Evolutionary conservation across 2,329 filamentous ascomycete species (phyloP).

Genomic region (Phyllachora maydis): DNA sequence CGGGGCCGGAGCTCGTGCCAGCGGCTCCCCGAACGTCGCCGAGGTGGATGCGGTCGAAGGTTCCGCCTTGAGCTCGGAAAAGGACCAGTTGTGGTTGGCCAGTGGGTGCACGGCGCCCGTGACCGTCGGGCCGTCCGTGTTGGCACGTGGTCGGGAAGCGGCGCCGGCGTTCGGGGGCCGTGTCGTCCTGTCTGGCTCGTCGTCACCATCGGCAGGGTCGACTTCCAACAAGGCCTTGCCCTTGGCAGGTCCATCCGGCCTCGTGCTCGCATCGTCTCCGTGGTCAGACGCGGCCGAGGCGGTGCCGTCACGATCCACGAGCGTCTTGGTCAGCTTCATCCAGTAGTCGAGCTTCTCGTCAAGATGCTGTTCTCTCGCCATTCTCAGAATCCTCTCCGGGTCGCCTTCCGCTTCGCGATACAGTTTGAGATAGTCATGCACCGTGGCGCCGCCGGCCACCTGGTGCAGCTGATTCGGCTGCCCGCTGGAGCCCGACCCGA

Average conservation of each 20-base stretch:
- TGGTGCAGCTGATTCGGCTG: no score
- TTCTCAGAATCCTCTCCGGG: constrained; percentile 32
- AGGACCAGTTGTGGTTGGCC: constrained; percentile 41
- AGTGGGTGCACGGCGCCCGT: constrained; percentile 25
- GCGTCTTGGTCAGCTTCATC: constrained; percentile 29
- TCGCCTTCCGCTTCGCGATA: constrained; percentile 40
- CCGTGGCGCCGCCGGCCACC: no score
- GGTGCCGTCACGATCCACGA: no score
- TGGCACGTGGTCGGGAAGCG: constrained; percentile 23
- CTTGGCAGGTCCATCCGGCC: constrained; percentile 1
- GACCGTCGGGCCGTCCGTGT: constrained; percentile 32
- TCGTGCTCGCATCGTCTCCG: no score
- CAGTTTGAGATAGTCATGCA: constrained; percentile 27
- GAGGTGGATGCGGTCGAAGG: not conserved
- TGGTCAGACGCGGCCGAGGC: no score
- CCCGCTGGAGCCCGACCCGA: no score
- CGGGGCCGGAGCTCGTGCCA: not conserved
- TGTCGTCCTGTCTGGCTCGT: no score
- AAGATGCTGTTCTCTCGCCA: constrained; percentile 39
- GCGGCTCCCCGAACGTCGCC: not conserved
- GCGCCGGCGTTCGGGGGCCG: constrained; percentile 2
- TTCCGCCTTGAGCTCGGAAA: constrained; percentile 17
- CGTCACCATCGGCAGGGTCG: constrained; percentile 1
- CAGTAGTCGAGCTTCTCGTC: constrained; percentile 37
- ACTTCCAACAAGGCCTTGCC: constrained; percentile 2